Evolutionary conservation across 2,329 filamentous ascomycete genomes (phyloP).

Genomic region (Aspergillus ruber): DNA sequence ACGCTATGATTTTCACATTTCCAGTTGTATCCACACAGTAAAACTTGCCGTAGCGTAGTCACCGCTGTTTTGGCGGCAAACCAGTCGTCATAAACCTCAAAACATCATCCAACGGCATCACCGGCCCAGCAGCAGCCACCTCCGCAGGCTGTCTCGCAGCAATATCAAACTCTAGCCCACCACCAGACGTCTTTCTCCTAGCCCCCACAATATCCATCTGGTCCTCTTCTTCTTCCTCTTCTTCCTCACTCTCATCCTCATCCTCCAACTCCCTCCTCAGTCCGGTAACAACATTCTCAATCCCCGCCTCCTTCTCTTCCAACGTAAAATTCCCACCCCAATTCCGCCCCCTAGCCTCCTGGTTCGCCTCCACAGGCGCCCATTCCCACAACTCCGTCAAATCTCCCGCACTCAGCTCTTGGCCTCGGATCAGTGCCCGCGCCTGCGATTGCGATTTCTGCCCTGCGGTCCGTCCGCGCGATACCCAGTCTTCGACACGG

Average conservation of each 20-base stretch:
- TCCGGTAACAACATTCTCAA: slow-evolving; percentile 67
- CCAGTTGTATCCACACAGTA: not conserved
- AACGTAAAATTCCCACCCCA: slow-evolving; percentile 63
- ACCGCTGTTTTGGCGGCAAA: slow-evolving; percentile 21
- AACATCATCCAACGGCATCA: slow-evolving; percentile 39
- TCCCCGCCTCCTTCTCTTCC: slow-evolving; percentile 60
- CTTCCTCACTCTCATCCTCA: slow-evolving; percentile 44
- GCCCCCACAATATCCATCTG: slow-evolving; percentile 38
- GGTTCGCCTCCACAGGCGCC: slow-evolving; percentile 45
- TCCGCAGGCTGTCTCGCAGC: slow-evolving; percentile 7
- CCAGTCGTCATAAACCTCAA: slow-evolving; percentile 49
- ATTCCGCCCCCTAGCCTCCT: slow-evolving; percentile 41
- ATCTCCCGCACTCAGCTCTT: slow-evolving; percentile 40
- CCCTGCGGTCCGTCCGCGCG: slow-evolving; percentile 46
- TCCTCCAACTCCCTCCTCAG: slow-evolving; percentile 54
- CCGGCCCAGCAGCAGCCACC: slow-evolving; percentile 11
- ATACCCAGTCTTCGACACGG: slow-evolving; percentile 66
- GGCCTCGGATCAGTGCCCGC: slow-evolving; percentile 2
- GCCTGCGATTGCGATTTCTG: not conserved
- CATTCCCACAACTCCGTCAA: slow-evolving; percentile 56
- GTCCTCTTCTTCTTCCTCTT: slow-evolving; percentile 49
- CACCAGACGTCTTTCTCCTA: slow-evolving; percentile 24
- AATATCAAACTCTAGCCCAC: slow-evolving; percentile 30
- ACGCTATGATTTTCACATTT: too few relatives aligned
- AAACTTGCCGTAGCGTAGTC: slow-evolving; percentile 7